Conservation (phyloP, 345 rosid genomes). For the Acer campestre region DNA sequence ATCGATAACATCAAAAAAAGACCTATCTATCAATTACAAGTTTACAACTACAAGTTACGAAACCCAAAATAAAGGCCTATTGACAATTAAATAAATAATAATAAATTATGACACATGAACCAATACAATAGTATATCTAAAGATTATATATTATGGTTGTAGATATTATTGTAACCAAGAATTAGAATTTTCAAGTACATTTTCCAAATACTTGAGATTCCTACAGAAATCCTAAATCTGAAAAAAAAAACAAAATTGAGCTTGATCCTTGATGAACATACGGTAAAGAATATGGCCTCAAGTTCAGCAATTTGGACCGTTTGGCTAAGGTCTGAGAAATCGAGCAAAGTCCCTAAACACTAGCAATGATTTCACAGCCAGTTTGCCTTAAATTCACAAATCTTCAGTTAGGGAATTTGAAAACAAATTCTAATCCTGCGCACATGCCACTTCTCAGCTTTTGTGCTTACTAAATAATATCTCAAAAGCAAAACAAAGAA, state of each 20-base stretch:
- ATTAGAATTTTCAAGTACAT: conserved; percentile 1
- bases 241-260: background rate
- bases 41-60: background rate
- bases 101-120: background rate
- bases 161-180: background rate
- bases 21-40: background rate
- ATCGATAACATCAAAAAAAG: conserved; percentile 3
- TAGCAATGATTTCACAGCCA: background rate
- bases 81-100: background rate
- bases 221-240: background rate
- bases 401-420: background rate
- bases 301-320: conserved; percentile 5
- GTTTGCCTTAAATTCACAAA: background rate
- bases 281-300: background rate
- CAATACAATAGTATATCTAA: background rate
- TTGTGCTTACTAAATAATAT: background rate
- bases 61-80: conserved; percentile 16
- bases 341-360: conserved; percentile 7
- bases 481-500: background rate
- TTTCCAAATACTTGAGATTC: background rate
- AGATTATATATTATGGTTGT: background rate
- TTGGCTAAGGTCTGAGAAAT: background rate
- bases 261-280: background rate
- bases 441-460: conserved; percentile 3
- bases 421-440: background rate